These are phyloP conservation scores for Trypanosoma conorhini DNA, from an alignment of 208 protist species.

Conservation along the genomic window DNA sequence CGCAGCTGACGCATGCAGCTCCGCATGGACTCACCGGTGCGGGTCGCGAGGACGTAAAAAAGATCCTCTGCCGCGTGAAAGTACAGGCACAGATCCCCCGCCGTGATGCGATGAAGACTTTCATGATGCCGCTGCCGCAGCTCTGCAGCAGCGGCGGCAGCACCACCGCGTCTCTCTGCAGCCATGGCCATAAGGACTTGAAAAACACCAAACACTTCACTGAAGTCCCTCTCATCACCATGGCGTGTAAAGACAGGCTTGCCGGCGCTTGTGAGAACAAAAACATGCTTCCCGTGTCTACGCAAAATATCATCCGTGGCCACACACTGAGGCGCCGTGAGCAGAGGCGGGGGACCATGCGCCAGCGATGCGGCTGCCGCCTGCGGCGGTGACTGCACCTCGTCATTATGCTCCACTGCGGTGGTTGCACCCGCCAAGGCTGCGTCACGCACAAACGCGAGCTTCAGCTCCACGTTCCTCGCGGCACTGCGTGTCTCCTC, in stretches of 20 bases:
- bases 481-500: background rate
- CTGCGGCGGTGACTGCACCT: background rate
- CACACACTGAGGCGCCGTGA: background rate
- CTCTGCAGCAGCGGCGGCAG: background rate
- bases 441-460: background rate
- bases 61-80: slow-evolving; percentile 54
- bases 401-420: background rate
- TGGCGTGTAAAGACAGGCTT: slow-evolving; percentile 84
- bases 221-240: slow-evolving; percentile 48
- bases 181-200: slow-evolving; percentile 64
- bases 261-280: slow-evolving; percentile 85
- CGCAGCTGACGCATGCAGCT: slow-evolving; percentile 48
- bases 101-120: slow-evolving; percentile 17
- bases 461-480: slow-evolving; percentile 6
- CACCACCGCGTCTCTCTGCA: background rate
- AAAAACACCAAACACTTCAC: slow-evolving; percentile 68
- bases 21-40: slow-evolving; percentile 26
- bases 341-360: background rate
- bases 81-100: slow-evolving; percentile 40
- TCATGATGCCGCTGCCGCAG: background rate
- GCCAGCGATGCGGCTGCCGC: background rate
- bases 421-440: background rate
- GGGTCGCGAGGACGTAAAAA: slow-evolving; percentile 53
- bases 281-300: slow-evolving; percentile 67
- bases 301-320: slow-evolving; percentile 30